Percentiles rank a stretch among this genome's conserved stretches.
These are phyloP conservation scores for Aureobasidium sp. DNA, from an alignment of 2,329 filamentous ascomycete species.

Conservation along the genomic window DNA sequence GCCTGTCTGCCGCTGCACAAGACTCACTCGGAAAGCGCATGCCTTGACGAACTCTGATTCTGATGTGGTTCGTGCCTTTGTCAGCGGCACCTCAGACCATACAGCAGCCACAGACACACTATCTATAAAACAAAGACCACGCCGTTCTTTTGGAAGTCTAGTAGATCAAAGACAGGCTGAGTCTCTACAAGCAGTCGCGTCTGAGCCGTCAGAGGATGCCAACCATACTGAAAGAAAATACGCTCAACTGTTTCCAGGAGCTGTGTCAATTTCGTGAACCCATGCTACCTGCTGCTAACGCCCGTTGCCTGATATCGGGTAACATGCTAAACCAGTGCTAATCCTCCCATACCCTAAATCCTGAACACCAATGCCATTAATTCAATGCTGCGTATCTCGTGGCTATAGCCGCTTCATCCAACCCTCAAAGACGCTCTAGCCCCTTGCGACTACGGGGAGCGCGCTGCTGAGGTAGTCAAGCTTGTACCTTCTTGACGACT, in stretches of 20 bases:
- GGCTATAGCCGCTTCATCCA: background rate
- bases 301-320: background rate
- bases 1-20: background rate
- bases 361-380: conserved; percentile 6
- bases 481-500: conserved; percentile 76
- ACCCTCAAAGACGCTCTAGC: background rate
- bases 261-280: conserved; percentile 5
- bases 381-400: conserved; percentile 13
- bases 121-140: background rate
- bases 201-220: background rate
- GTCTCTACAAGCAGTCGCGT: background rate
- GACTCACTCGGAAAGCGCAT: background rate
- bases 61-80: background rate
- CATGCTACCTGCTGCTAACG: conserved; percentile 12
- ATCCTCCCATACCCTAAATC: background rate
- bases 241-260: conserved; percentile 14
- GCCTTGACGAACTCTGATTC: background rate
- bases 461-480: conserved; percentile 1
- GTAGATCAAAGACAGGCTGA: background rate
- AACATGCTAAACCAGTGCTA: background rate
- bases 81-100: background rate
- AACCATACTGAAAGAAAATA: background rate
- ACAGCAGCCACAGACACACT: background rate
- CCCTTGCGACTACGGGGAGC: background rate
- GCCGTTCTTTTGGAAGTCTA: background rate